Evolutionary conservation across 2,329 filamentous ascomycete genomes (phyloP).

Genomic region (Davidsoniella neocaledoniae): DNA sequence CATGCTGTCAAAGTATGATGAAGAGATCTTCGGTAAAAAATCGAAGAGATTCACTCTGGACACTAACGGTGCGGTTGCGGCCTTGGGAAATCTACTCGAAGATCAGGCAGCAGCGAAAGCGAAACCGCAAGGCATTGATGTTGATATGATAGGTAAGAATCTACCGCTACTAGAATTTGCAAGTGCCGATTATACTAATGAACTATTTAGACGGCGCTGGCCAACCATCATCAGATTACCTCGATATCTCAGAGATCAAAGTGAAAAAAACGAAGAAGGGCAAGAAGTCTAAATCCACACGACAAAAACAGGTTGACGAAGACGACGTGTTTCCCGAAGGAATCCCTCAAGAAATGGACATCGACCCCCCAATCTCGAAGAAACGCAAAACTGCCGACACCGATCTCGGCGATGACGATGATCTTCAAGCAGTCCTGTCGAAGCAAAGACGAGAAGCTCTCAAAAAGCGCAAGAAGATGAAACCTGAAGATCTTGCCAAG

Average conservation of each 20-base stretch:
- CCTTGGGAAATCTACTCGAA: constrained; percentile 39
- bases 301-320: constrained; percentile 50
- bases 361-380: constrained; percentile 41
- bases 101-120: constrained; percentile 26
- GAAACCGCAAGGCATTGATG: constrained; percentile 55
- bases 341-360: constrained; percentile 44
- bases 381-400: constrained; percentile 51
- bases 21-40: constrained; percentile 86
- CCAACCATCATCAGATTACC: constrained; percentile 59
- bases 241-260: constrained; percentile 74
- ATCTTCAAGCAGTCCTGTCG: constrained; percentile 72
- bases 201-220: constrained; percentile 4
- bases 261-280: constrained; percentile 91
- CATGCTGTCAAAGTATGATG: constrained; percentile 83
- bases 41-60: constrained; percentile 76
- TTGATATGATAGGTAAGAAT: constrained; percentile 57
- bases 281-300: constrained; percentile 65
- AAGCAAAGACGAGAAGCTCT: constrained; percentile 67
- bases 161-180: neutral
- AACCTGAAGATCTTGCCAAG: constrained; percentile 73
- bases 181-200: neutral
- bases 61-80: constrained; percentile 51
- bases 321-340: constrained; percentile 36
- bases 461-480: constrained; percentile 78
- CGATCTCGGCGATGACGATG: constrained; percentile 76